Evolutionary conservation across 2,329 filamentous ascomycete species (phyloP).

Genomic region (Tolypocladium pustulatum): DNA sequence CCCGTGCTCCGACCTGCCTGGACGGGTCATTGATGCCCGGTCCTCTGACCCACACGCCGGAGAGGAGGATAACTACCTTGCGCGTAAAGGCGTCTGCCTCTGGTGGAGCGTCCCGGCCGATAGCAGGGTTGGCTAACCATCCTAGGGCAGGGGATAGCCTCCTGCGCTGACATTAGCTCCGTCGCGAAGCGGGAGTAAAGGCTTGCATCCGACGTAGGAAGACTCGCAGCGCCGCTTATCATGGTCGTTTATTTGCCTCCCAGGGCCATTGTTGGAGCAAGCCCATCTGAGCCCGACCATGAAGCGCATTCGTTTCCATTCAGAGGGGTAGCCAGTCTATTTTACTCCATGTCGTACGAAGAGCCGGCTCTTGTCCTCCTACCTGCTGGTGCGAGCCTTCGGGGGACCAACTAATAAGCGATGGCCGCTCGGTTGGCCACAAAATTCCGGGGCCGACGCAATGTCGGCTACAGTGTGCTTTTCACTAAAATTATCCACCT

Average conservation of each 20-base stretch:
- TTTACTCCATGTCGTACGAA: not conserved
- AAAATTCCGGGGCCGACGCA: no score
- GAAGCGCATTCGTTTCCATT: no score
- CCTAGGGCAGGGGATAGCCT: not conserved
- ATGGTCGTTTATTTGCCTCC: not conserved
- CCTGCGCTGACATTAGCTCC: not conserved
- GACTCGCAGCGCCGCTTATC: not conserved
- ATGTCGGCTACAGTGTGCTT: no score
- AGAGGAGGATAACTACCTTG: no score
- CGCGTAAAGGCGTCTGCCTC: no score
- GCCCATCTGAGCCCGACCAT: no score
- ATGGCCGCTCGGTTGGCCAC: no score
- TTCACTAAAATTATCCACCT: no score
- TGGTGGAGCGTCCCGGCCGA: not conserved
- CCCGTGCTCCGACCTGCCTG: not conserved
- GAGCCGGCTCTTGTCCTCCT: no score
- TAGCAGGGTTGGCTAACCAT: not conserved
- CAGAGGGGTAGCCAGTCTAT: not conserved
- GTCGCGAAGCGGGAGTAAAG: not conserved
- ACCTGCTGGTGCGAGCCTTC: no score
- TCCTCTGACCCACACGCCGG: not conserved
- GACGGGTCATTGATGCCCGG: not conserved
- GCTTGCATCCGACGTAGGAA: not conserved
- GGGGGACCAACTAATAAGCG: no score
- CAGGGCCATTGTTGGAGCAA: no score